These are phyloP conservation scores for Candida buenavistaensis DNA, from an alignment of 1,139 yeast species.

Conservation along the genomic window DNA sequence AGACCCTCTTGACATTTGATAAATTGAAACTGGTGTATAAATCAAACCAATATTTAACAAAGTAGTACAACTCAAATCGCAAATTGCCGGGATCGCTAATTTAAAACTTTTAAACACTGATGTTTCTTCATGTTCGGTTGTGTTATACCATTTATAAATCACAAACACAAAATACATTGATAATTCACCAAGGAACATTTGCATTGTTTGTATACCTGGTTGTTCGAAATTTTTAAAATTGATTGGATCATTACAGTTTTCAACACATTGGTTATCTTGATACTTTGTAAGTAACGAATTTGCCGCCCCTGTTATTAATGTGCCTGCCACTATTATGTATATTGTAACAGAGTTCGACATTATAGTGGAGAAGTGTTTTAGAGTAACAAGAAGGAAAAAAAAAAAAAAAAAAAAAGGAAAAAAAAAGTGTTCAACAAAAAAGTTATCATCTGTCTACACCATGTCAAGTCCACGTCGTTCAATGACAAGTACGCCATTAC, in stretches of 20 bases:
- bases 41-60: constrained; percentile 74
- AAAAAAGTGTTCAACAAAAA: neutral
- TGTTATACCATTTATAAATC: constrained; percentile 23
- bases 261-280: constrained; percentile 77
- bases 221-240: constrained; percentile 59
- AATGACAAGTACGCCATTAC: constrained; percentile 5
- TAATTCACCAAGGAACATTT: constrained; percentile 79
- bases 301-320: constrained; percentile 68
- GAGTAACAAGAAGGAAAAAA: neutral
- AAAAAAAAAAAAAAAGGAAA: neutral
- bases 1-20: constrained; percentile 84
- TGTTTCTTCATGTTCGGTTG: constrained; percentile 16
- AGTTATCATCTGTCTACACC: neutral
- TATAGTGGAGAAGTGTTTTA: neutral
- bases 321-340: constrained; percentile 43
- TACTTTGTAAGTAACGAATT: constrained; percentile 75
- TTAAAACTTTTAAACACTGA: constrained; percentile 26
- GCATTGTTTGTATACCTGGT: constrained; percentile 77
- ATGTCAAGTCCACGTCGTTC: constrained; percentile 3
- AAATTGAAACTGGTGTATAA: constrained; percentile 78
- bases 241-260: constrained; percentile 51
- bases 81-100: constrained; percentile 62
- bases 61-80: constrained; percentile 76
- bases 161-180: constrained; percentile 49
- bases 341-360: constrained; percentile 5